Evolutionary conservation across 495 filamentous ascomycete genomes (phyloP), one percentile per base, ranked within the genome.

Genomic region (Aspergillus saccharolyticus): DNA sequence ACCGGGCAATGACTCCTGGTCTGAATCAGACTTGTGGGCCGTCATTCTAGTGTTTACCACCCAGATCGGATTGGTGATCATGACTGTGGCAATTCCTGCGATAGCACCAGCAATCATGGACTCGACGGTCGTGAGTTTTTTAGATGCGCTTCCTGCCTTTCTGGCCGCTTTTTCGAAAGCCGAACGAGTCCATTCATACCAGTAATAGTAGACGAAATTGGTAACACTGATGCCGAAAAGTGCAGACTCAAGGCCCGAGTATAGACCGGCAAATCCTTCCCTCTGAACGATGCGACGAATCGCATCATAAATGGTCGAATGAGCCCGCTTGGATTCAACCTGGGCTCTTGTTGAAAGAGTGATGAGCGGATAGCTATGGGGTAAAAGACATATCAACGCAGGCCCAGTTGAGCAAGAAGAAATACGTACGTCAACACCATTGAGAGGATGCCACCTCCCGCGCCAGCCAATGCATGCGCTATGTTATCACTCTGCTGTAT

Each of bases 181-280:
- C 44, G 89, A 79, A 20, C 94, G 88, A 53, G 92, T 93, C 89
- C 90, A 97, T 76, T 99, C 94, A 77, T 97, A 99, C 86, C 94
- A 99, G 75, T 99, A 99, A 74, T 99, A 99, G 75, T 99, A 99
- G 20, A 99, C 92, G 63, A 99, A 97, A 74, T 99, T 99, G 54
- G 94, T 99, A 56, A 99, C 86, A 71, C 88, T 93, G 75, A 97
- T 97, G 63, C 95, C 94, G 70, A 99, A 97, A 4, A 99, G 79
- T 9, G 94, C 94, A 20, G 87, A 92, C 63, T 93, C 87, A 33
- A 96, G 80, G 10, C 91, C 91, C 4, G 91, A 84, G 70, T 94
- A 97, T 4, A 99, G 81, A 15, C 95, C 95, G 0, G 80, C 74
- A 24, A 96, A 75, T 48, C 94, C 94, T 73, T 99, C 95, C 60